Base-by-base conservation (phyloP, 306 rosid genomes). In the Fagus crenata region DNA sequence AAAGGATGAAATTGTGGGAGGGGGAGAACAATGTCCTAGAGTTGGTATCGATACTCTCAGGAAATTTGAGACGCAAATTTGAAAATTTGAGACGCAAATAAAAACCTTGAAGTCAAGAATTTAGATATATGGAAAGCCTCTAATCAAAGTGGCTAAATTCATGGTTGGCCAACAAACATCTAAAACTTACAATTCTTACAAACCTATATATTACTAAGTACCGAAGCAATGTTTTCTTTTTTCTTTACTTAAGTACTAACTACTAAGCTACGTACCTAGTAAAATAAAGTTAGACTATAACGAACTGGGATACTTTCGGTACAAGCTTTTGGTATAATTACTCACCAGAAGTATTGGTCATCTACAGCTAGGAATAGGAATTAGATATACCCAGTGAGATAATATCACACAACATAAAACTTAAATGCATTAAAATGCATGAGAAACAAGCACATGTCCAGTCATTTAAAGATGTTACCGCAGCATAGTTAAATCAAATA, bases 131-230 rank as follows among this genome's bases (percentile, higher is more conserved):
- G 73, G 59, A 46, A 58, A 69, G 59, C 13, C 54, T 36, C 56
- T 54, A 49, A 65, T 32, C 70, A 51, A 56, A 75, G 60, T 22
- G 55, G 68, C 81, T 56, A 82, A 76, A 82, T 73, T 70, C 69
- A 63, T 7, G 78, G 84, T 89, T 81, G 93, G 86, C 82, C 91
- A 85, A 88, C 92, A 84, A 89, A 87, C 84, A 71, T 69, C 64
- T 59, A 64, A 72, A 80, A 67, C 76, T 79, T 80, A 42, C 80
- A 77, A 74, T 80, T 59, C 37, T 81, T 36, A 56, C 69, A 78
- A 84, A 74, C 67, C 74, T 55, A 81, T 49, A 22, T 22, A 22
- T 22, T 22, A 22, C 28, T 22, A 22, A 22, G 28, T 22, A 22
- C 28, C 28, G 28, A 22, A 22, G 28, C 28, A 22, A 22, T 22